Evolutionary conservation across 805 yeast genomes (phyloP).

Genomic region (Candida lessepsii): DNA sequence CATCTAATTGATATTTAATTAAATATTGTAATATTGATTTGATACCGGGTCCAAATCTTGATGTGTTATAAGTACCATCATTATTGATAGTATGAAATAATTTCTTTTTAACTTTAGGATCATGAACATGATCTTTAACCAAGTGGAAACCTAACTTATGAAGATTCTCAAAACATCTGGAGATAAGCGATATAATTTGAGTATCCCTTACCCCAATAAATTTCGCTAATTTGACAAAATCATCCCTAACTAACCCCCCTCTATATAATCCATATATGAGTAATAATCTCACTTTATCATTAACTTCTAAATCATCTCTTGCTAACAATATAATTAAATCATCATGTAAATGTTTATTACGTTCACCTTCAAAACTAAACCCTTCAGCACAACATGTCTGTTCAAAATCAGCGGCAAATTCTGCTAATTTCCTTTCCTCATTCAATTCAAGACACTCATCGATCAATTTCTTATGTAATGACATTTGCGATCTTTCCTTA

Average conservation of each 20-base stretch:
- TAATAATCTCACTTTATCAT: constrained; percentile 74
- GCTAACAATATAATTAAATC: constrained; percentile 56
- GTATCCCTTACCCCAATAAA: constrained; percentile 48
- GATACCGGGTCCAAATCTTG: constrained; percentile 72
- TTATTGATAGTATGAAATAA: constrained; percentile 57
- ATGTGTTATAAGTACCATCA: constrained; percentile 56
- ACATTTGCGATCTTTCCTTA: constrained; percentile 59
- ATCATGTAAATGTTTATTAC: constrained; percentile 58
- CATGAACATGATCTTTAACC: constrained; percentile 39
- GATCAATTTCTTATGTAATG: constrained; percentile 58
- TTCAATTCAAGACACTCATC: constrained; percentile 65
- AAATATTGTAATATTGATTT: constrained; percentile 56
- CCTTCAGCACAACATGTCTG: constrained; percentile 79
- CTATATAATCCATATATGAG: constrained; percentile 75
- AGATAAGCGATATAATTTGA: constrained; percentile 58
- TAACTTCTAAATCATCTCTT: constrained; percentile 47
- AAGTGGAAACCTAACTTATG: constrained; percentile 57
- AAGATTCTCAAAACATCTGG: constrained; percentile 41
- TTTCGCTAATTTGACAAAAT: constrained; percentile 64
- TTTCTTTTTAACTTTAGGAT: constrained; percentile 47
- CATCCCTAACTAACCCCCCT: constrained; percentile 76
- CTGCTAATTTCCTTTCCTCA: constrained; percentile 59
- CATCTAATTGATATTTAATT: constrained; percentile 52
- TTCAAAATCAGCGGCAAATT: constrained; percentile 75
- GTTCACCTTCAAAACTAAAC: constrained; percentile 62